Base-by-base conservation (phyloP, 768 basidiomycete genomes). In the Imleria badia region DNA sequence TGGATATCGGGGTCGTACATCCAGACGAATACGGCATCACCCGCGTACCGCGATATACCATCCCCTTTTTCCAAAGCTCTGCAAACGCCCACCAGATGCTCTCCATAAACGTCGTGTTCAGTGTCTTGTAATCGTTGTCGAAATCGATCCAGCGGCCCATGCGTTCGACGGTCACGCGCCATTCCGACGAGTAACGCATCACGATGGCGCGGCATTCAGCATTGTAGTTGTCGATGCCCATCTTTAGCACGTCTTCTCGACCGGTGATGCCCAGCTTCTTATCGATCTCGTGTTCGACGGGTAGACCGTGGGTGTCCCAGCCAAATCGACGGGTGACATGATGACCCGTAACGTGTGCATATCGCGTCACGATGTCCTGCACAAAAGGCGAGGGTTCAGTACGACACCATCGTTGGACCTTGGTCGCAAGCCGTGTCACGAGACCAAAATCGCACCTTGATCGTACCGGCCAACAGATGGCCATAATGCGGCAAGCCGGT, bases 71-170 rank as follows among this genome's bases (percentile, higher is more conserved):
- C 81, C 87, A 96, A n/a, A 99, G 81, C 68, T 94, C 86, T 49
- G 84, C 78, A 72, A 99, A 99, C 10, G 92, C 97, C 97, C 97
- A 99, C 97, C 97, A 99, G 12, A 97, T 92, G 44, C 86, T 87
- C 78, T 99, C 97, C 97, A 99, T 98, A 72, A 91, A 99, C 10
- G 85, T 76, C 8, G 85, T 72, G 65, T 98, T 94, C 58, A 98
- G 81, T 15, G 97, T 99, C 78, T 98, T 98, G 79, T 99, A 99
- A 65, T 98, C 97, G 63, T 98, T 91, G 73, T 99, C 97, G 64
- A 99, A 99, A 73, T 99, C 97, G 75, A 99, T 98, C 97, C 97
- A 99, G 59, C 97, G 86, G 33, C 96, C 97, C 89, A 98, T 95
- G 59, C 97, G 85, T 72, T 97, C 95, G 50, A 99, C 96, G 5